Evolutionary conservation across 164 flowering plant species (phyloP), one percentile per base, ranked within the genome.

Genomic region (Chimonanthus praecox): DNA sequence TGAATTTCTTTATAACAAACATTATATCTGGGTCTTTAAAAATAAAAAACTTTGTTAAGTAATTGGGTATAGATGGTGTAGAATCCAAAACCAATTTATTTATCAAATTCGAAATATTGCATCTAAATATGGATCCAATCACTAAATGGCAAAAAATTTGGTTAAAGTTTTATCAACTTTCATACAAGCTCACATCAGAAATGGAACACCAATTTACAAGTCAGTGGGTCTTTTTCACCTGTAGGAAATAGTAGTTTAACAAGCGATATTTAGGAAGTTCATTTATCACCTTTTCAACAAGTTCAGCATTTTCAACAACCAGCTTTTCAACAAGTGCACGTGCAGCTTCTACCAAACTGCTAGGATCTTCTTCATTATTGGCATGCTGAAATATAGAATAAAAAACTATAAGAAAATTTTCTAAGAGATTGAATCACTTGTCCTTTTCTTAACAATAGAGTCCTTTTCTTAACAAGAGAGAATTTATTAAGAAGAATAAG

Each of bases 211-310:
- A 33, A 33, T 33, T 33, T 33, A 33, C 33, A 33, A 33, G 33
- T 0, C 33, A 33, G 33, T 33, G 33, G 2, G 33, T 33, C 33
- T 33, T 33, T 33, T 33, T 33, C 33, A 33, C 33, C 33, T 33
- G 33, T 33, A 33, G 33, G 60, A 54, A 13, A 2, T 54, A 11
- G 16, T n/a, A 9, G 16, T 10, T 54, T 54, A n/a, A 54, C 11
- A 10, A 3, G 60, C 5, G 60, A 3, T 15, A 54, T 54, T 54
- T n/a, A 6, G 45, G 5, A 67, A 58, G 33, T 50, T 58, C 50
- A 43, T 47, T 0, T 4, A 21, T 76, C 81, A 91, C 98, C 94
- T 94, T 89, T 74, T 86, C 96, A 77, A 88, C 88, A 72, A 91
- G 97, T 74, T 86, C 90, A 21, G 84, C 84, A 82, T 92, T 89